These are phyloP conservation scores for Symbiodinium pilosum DNA, from an alignment of 73 alveolate species.

Conservation along the genomic window DNA sequence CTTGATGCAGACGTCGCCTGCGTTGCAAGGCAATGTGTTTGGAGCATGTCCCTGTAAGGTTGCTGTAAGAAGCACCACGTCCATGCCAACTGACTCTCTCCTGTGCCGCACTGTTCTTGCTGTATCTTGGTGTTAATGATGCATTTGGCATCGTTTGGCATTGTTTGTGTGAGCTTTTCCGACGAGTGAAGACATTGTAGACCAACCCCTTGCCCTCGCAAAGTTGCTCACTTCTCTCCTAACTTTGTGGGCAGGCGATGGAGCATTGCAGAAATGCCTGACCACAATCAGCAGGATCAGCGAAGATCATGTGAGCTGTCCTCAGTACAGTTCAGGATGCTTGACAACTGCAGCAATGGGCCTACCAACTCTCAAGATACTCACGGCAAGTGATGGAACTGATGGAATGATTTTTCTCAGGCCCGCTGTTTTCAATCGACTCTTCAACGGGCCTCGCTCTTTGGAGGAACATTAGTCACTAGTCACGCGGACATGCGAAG, in stretches of 20 bases:
- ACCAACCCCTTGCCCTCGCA: no score
- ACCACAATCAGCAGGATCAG: not conserved
- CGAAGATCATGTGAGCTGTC: constrained; percentile 40
- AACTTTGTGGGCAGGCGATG: constrained; percentile 21
- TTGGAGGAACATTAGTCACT: not conserved
- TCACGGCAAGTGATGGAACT: not conserved
- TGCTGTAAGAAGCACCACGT: no score
- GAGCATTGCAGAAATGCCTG: not conserved
- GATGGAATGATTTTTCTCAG: not conserved
- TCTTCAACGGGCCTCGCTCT: constrained; percentile 36
- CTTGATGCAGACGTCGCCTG: not conserved
- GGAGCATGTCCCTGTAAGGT: not conserved
- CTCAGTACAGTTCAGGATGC: not conserved
- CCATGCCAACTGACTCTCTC: no score
- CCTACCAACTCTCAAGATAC: no score
- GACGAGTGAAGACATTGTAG: no score
- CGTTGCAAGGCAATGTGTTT: not conserved
- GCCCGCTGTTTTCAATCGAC: constrained; percentile 79
- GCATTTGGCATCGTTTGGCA: no score
- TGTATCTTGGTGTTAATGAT: no score
- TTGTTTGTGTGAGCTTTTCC: no score
- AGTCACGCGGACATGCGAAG: not conserved
- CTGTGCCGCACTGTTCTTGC: no score
- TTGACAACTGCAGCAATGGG: no score
- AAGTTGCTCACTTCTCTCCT: no score